phyloP scores from a whole-genome alignment of 108 stramenopile species.

The Cylindrotheca fusiformis region DNA sequence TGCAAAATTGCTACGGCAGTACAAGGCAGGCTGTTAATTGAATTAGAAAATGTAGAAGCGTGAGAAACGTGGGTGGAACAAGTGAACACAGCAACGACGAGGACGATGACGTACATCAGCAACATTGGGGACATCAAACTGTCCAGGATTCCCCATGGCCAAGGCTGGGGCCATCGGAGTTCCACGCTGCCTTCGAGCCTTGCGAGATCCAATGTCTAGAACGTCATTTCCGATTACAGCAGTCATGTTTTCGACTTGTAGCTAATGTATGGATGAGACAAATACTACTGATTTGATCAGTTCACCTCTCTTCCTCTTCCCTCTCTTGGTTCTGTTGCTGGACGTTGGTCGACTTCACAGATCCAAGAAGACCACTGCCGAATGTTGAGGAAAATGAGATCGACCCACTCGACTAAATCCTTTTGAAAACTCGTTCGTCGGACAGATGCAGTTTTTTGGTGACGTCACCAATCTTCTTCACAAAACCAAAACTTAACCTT shows the following conservation, averaged over 20 bases:
- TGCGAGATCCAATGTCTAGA: slow-evolving; percentile 78
- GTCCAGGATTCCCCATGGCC: slow-evolving; percentile 39
- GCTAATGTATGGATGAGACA: too few species aligned
- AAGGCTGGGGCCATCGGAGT: slow-evolving; percentile 48
- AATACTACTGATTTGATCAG: background rate
- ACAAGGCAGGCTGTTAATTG: slow-evolving; percentile 68
- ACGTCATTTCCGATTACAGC: slow-evolving; percentile 53
- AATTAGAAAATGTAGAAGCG: slow-evolving; percentile 5
- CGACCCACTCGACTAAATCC: too few species aligned
- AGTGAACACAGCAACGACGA: background rate
- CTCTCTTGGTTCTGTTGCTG: too few species aligned
- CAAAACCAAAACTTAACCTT: too few species aligned
- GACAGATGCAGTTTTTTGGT: too few species aligned
- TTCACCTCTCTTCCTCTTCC: too few species aligned
- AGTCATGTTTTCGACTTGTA: slow-evolving; percentile 32
- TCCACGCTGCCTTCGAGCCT: slow-evolving; percentile 52
- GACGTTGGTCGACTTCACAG: too few species aligned
- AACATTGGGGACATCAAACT: slow-evolving; percentile 76
- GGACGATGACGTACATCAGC: slow-evolving; percentile 54
- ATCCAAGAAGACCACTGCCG: too few species aligned
- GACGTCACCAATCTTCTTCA: too few species aligned
- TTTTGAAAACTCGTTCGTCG: too few species aligned
- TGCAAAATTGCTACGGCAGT: slow-evolving; percentile 84
- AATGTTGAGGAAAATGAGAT: too few species aligned
- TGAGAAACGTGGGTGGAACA: background rate